A percentile compares a stretch with the other conserved stretches of the same genome.
These are phyloP conservation scores for Dysphania ambrosioides DNA, from an alignment of 148 eudicot species.

Conservation along the genomic window DNA sequence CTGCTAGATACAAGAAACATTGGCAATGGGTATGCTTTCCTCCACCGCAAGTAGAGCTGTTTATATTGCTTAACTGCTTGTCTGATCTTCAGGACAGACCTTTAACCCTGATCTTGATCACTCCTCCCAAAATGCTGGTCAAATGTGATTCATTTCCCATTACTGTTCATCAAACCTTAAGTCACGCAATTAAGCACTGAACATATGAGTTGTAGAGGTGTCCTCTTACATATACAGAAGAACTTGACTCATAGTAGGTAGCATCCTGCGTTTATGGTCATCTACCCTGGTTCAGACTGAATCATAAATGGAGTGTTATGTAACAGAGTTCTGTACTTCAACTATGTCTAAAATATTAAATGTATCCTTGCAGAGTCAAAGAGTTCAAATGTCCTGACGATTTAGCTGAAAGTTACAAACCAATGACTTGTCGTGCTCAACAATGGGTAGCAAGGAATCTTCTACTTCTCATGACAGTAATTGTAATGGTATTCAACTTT, in stretches of 20 bases:
- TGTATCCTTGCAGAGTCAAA: constrained; percentile 45
- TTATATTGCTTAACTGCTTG: background rate
- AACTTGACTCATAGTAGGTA: background rate
- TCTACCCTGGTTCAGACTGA: too few relatives aligned
- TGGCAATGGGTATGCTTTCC: constrained; percentile 45
- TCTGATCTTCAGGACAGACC: background rate
- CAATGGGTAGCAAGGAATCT: constrained; percentile 65
- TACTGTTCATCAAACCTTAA: background rate
- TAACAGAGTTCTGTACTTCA: background rate
- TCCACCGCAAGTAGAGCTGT: background rate
- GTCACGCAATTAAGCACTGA: background rate
- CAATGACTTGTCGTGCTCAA: constrained; percentile 47
- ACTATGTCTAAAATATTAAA: background rate
- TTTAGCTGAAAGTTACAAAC: constrained; percentile 57
- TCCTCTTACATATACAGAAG: too few relatives aligned
- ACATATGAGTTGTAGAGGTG: too few relatives aligned
- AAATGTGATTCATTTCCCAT: background rate
- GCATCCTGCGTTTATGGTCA: background rate
- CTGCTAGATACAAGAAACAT: constrained; percentile 54
- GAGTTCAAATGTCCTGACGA: constrained; percentile 75
- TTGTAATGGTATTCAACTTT: constrained; percentile 63
- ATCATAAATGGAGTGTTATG: background rate
- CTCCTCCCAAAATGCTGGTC: background rate
- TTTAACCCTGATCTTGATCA: background rate
- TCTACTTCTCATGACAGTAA: constrained; percentile 44